Evolutionary conservation across 148 eudicot genomes (phyloP).

Genomic region (Chenopodium album): DNA sequence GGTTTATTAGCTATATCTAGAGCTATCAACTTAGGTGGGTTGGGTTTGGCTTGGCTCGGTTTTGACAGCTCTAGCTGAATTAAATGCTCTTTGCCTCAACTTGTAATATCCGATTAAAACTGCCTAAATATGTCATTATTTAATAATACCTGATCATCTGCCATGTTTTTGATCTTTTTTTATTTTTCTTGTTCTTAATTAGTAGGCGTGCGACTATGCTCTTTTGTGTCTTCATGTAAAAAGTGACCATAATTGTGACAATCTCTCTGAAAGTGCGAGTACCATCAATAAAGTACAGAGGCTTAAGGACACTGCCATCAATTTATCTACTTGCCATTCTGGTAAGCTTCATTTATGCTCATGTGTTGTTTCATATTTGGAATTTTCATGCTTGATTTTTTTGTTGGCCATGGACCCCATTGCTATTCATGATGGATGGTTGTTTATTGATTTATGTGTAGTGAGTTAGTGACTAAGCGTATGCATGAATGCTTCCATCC

Average conservation of each 20-base stretch:
- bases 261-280: conserved; percentile 16
- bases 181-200: not conserved
- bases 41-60: too few species aligned
- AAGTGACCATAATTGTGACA: conserved; percentile 19
- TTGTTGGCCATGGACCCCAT: not conserved
- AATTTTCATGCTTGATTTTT: not conserved
- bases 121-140: not conserved
- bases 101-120: too few species aligned
- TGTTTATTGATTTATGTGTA: not conserved
- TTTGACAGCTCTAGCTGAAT: too few species aligned
- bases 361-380: conserved; percentile 6
- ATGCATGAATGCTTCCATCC: not conserved
- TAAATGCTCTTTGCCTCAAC: too few species aligned
- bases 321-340: conserved; percentile 45
- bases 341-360: conserved; percentile 30
- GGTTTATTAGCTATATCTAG: not conserved
- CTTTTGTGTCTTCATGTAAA: conserved; percentile 29
- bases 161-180: not conserved
- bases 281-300: conserved; percentile 42
- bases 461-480: not conserved
- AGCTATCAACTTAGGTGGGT: not conserved
- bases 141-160: not conserved
- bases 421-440: not conserved
- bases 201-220: conserved; percentile 71
- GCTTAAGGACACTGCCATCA: conserved; percentile 49